These are phyloP conservation scores for Puccinia hordei DNA, from an alignment of 1,284 basidiomycete genomes.

Conservation along the genomic window DNA sequence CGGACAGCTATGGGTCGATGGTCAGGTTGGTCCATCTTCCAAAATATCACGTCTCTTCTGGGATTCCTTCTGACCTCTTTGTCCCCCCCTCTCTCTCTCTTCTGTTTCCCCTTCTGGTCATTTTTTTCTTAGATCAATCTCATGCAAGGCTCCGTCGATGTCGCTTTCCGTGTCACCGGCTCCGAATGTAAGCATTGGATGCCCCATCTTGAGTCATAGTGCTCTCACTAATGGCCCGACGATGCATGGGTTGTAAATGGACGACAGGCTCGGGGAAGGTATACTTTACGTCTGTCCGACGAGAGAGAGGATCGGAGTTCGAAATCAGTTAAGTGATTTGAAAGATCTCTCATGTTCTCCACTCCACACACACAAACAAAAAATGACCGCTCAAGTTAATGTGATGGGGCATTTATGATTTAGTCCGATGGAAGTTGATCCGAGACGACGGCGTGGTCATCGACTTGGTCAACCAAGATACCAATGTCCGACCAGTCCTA, in stretches of 20 bases:
- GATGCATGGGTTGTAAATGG: background rate
- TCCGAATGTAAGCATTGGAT: constrained; percentile 24
- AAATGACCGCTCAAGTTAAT: no score
- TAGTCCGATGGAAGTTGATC: constrained; percentile 50
- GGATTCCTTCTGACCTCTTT: background rate
- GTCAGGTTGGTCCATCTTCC: constrained; percentile 24
- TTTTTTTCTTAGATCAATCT: constrained; percentile 24
- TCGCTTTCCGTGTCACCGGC: constrained; percentile 43
- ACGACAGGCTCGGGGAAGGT: constrained; percentile 41
- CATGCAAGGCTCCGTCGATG: constrained; percentile 45
- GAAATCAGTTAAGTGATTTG: constrained; percentile 46
- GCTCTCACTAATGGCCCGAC: no score
- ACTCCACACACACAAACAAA: no score
- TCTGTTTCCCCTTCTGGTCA: background rate
- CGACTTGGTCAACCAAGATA: constrained; percentile 2
- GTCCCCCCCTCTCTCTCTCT: background rate
- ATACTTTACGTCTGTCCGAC: constrained; percentile 45
- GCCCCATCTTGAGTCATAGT: background rate
- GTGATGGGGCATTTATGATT: background rate
- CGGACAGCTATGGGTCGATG: constrained; percentile 45
- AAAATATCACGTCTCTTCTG: background rate
- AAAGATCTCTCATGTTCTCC: background rate
- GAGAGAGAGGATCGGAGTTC: constrained; percentile 32
- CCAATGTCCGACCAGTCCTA: background rate
- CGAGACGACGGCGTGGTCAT: constrained; percentile 45